Conservation (phyloP, 306 rosid genomes). For the Vigna reflexopilosa region DNA sequence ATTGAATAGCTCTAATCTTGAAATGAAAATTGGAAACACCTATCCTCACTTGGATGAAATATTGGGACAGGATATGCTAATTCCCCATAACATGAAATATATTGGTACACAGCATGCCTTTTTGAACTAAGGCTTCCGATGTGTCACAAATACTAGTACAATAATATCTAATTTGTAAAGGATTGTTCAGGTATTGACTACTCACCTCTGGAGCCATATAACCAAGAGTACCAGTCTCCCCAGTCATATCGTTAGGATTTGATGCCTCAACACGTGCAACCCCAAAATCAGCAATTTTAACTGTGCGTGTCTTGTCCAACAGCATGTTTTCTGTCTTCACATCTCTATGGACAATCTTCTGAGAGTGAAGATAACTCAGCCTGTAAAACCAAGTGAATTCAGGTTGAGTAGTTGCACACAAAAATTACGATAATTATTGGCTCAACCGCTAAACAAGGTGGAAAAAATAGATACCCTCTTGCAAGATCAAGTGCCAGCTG, state of each 20-base stretch:
- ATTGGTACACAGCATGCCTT: constrained; percentile 20
- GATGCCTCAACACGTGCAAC: constrained; percentile 99
- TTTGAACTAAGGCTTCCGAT: constrained; percentile 3
- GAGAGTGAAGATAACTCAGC: constrained; percentile 93
- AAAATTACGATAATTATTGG: constrained; percentile 12
- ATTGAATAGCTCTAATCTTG: constrained; percentile 9
- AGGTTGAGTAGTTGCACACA: constrained; percentile 33
- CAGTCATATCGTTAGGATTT: constrained; percentile 99
- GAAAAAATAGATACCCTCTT: constrained; percentile 71
- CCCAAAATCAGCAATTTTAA: constrained; percentile 98
- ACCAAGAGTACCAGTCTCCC: constrained; percentile 99
- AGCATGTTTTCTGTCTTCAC: constrained; percentile 99
- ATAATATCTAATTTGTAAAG: constrained; percentile 21
- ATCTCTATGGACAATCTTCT: constrained; percentile 97
- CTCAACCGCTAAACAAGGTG: constrained; percentile 41
- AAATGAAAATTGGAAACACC: background rate
- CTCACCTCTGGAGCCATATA: constrained; percentile 99
- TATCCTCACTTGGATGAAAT: constrained; percentile 5
- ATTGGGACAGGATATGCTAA: constrained; percentile 9
- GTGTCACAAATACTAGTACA: background rate
- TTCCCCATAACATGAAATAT: constrained; percentile 19
- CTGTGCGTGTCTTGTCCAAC: constrained; percentile 80
- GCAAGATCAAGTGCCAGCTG: constrained; percentile 98
- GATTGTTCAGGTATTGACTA: constrained; percentile 29
- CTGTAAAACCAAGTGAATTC: constrained; percentile 57